Percentiles rank a stretch among this genome's conserved stretches.
Evolutionary conservation across 1,139 yeast species (phyloP).

Genomic region (Yamadazyma membranifaciens): DNA sequence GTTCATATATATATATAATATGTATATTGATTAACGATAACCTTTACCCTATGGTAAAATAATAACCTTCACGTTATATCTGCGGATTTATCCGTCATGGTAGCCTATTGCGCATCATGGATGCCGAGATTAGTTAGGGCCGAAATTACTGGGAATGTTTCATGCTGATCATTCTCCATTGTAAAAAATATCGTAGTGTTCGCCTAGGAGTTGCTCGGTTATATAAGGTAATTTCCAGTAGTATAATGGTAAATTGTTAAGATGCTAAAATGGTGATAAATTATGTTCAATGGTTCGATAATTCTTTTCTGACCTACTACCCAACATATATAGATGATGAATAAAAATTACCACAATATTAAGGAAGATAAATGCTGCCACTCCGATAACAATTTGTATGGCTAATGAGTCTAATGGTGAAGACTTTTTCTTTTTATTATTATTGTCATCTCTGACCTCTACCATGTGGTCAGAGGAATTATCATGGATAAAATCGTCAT

Average conservation of each 20-base stretch:
- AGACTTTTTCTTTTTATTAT: constrained; percentile 7
- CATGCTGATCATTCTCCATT: too few species aligned
- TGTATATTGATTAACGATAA: too few species aligned
- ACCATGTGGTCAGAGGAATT: constrained; percentile 4
- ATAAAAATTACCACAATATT: constrained; percentile 36
- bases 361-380: constrained; percentile 29
- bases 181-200: too few species aligned
- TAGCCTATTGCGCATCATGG: background rate
- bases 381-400: constrained; percentile 27
- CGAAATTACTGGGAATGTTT: too few species aligned
- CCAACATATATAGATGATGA: constrained; percentile 34
- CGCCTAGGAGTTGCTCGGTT: background rate
- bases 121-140: too few species aligned
- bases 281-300: constrained; percentile 37
- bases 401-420: constrained; percentile 18
- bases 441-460: constrained; percentile 3
- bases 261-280: constrained; percentile 27
- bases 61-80: background rate
- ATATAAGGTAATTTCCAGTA: background rate
- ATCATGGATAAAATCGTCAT: constrained; percentile 4
- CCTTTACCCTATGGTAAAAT: too few species aligned
- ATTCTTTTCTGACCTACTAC: constrained; percentile 28
- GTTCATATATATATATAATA: too few species aligned
- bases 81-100: constrained; percentile 1
- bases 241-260: background rate